Evolutionary conservation across 2,329 filamentous ascomycete species (phyloP).

Genomic region (Ascochyta rabiei): DNA sequence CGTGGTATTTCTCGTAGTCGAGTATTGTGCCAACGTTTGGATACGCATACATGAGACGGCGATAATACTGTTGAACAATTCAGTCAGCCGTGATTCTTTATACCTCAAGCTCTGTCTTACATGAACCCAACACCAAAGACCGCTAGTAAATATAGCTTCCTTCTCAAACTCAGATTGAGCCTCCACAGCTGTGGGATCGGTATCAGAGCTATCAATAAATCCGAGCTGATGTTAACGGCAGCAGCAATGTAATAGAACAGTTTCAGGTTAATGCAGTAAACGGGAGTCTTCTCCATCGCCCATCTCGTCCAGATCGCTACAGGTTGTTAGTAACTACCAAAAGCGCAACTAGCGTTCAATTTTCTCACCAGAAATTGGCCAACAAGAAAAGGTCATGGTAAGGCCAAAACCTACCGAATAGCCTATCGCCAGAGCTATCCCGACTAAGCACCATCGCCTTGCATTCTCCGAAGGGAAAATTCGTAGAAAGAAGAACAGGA

Average conservation of each 20-base stretch:
- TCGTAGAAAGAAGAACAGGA: conserved; percentile 34
- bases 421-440: conserved; percentile 5
- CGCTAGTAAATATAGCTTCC: conserved; percentile 38
- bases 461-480: conserved; percentile 32
- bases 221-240: conserved; percentile 26
- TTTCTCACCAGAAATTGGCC: too few species aligned
- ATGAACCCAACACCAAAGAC: conserved; percentile 45
- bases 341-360: too few species aligned
- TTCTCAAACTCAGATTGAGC: conserved; percentile 29
- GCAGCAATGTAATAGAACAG: conserved; percentile 19
- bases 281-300: conserved; percentile 14
- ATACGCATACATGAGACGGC: not conserved
- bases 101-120: conserved; percentile 29
- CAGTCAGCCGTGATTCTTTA: not conserved
- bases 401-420: conserved; percentile 1
- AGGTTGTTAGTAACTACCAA: too few species aligned
- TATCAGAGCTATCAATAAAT: conserved; percentile 20
- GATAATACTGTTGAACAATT: not conserved
- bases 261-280: conserved; percentile 32
- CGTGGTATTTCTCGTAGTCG: conserved; percentile 1
- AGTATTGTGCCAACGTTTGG: not conserved
- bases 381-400: not conserved
- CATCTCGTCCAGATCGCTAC: conserved; percentile 11
- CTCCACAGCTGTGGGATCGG: conserved; percentile 25
- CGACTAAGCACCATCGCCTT: conserved; percentile 22